These are phyloP conservation scores for Uncinocarpus reesii DNA, from an alignment of 2,329 filamentous ascomycete genomes.

Conservation along the genomic window DNA sequence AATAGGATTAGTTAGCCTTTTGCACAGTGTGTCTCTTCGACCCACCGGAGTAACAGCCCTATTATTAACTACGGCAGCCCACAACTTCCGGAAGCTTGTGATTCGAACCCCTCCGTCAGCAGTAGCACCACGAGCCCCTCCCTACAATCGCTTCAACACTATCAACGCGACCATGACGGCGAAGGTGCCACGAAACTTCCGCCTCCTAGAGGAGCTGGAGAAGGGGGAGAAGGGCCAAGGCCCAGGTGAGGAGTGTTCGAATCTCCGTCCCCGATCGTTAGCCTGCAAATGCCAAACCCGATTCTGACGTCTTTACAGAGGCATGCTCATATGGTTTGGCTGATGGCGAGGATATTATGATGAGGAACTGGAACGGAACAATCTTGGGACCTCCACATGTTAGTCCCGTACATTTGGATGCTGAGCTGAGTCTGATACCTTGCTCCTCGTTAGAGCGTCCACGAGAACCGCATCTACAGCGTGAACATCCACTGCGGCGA, in stretches of 20 bases:
- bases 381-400: conserved; percentile 95
- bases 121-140: background rate
- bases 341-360: conserved; percentile 85
- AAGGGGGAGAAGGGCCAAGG: conserved; percentile 97
- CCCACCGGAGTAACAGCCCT: background rate
- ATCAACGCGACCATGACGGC: conserved; percentile 45
- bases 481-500: conserved; percentile 91
- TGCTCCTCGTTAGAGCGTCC: conserved; percentile 56
- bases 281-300: conserved; percentile 19
- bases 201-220: conserved; percentile 91
- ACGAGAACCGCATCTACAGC: conserved; percentile 98
- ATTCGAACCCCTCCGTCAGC: background rate
- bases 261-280: background rate
- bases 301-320: conserved; percentile 45
- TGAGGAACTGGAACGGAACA: conserved; percentile 98
- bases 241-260: conserved; percentile 46
- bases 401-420: conserved; percentile 31
- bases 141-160: background rate
- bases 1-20: background rate
- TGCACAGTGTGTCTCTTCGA: background rate
- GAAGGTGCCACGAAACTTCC: conserved; percentile 90
- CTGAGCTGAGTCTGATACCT: background rate
- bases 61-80: background rate
- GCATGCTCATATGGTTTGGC: conserved; percentile 94
- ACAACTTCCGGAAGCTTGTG: background rate